Base-by-base conservation (phyloP, 139 green algal species). In the Astrephomene gubernaculifera region DNA sequence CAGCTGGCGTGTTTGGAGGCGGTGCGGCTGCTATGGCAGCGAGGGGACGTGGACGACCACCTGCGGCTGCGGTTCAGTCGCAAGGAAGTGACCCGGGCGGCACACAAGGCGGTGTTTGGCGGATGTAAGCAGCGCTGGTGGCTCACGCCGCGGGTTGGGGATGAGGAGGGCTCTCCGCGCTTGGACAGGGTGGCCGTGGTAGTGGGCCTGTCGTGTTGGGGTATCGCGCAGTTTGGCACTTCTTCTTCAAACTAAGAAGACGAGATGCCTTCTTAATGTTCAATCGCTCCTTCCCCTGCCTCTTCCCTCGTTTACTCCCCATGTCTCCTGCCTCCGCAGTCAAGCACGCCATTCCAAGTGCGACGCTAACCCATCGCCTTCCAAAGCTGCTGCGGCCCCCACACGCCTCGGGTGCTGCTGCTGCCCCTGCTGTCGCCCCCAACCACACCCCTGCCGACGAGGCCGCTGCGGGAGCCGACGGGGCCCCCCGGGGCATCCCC, bases 41-140 rank as follows among this genome's bases (percentile, higher is more conserved):
- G 75, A 14, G 75, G 75, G 17, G 75, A 82, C 39, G 10, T 82
- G 36, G 75, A 82, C 75, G 54, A 82, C 38, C 75, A 82, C 75
- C 75, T 82, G 75, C 9, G 57, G 10, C 75, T 82, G 27, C 27
- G 41, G 24, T 45, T 54, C 75, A 82, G 25, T 33, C 36, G 75
- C 19, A n/a, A n/a, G 38, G 29, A 24, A 4, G 38, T 27, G n/a
- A 82, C 75, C 27, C 9, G 21, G 57, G 75, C 75, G 5, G 75
- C 75, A 7, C 38, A 53, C 38, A 9, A 2, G 22, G 54, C 49
- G 57, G 57, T 27, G 57, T 53, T 82, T 4, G 57, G 75, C 38
- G 38, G 21, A 21, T 44, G 75, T 82, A 57, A 71, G 71, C 33
- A 33, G 4, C 0, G 39, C 33, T 8, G 64, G 8, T 24, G 7